Conservation (phyloP, 2,329 filamentous ascomycete genomes). For the Fusarium tjaetaba region DNA sequence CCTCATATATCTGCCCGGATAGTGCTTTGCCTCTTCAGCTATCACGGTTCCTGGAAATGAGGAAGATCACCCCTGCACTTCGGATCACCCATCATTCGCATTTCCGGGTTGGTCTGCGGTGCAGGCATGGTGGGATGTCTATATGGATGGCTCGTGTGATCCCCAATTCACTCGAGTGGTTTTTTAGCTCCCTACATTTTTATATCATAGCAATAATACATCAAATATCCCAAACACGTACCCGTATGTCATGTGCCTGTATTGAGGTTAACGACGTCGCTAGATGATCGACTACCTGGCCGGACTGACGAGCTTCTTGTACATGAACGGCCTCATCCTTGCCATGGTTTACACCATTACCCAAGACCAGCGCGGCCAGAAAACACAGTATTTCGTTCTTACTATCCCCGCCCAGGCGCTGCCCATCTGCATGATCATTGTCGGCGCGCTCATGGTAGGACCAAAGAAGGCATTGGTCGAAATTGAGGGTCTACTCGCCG, state of each 20-base stretch:
- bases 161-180: constrained; percentile 68
- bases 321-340: constrained; percentile 74
- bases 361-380: constrained; percentile 83
- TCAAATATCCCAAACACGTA: constrained; percentile 21
- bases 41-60: constrained; percentile 86
- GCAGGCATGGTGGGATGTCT: constrained; percentile 80
- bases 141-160: constrained; percentile 73
- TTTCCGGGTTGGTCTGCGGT: constrained; percentile 70
- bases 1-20: constrained; percentile 82
- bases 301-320: constrained; percentile 53
- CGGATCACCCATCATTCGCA: constrained; percentile 73
- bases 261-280: constrained; percentile 40
- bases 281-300: constrained; percentile 48
- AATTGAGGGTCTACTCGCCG: constrained; percentile 82
- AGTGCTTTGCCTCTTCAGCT: constrained; percentile 72
- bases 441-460: constrained; percentile 73
- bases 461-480: constrained; percentile 70
- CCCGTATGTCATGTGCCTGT: constrained; percentile 9
- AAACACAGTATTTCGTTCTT: constrained; percentile 82
- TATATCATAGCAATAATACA: constrained; percentile 39
- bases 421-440: constrained; percentile 80
- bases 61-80: constrained; percentile 80
- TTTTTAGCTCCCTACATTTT: constrained; percentile 70
- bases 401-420: constrained; percentile 84
- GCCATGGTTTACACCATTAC: constrained; percentile 85